Base-by-base conservation (phyloP, 345 rosid species). In the Angophora floribunda region DNA sequence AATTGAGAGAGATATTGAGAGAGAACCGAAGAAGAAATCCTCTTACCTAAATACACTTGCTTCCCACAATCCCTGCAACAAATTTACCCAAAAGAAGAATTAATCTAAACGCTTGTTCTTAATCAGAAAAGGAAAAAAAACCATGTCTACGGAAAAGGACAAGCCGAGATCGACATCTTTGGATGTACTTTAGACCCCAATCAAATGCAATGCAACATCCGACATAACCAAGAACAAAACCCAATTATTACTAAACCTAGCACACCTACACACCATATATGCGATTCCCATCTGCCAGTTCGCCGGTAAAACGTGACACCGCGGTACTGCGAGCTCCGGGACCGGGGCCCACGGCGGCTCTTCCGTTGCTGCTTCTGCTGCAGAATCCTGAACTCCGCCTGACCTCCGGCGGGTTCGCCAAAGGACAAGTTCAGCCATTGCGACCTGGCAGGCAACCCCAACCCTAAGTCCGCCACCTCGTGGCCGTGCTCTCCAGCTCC, bases 281-380 rank as follows among this genome's bases (percentile, higher is more conserved):
- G 99, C 12, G 99, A 98, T 86, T 98, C 99, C 99, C 99, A 98
- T 67, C 99, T 93, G 85, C 99, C 99, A 41, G 99, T 98, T 88
- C 99, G 88, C 86, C 99, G 94, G 92, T 98, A 98, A 93, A 97
- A 98, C 75, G 99, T 98, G 88, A 97, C 99, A 11, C 99, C 99
- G 32, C 99, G 93, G 89, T 95, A 98, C 89, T 98, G 99, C 21
- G 99, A 98, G 95, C 99, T 98, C 45, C 96, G 90, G 2, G 99
- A 98, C 91, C 99, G 91, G 22, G 99, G 99, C 4, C 99, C 99
- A 86, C 99, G 93, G 88, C 99, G 91, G 88, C 99, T 94, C 92
- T 94, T 96, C 91, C 89, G 92, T 88, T 86, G 93, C 89, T 86
- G 93, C 84, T 93, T 93, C 49, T 88, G 92, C 90, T 89, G 95